Conservation (phyloP, 139 green algal species). For the Diplosphaera chodatii region DNA sequence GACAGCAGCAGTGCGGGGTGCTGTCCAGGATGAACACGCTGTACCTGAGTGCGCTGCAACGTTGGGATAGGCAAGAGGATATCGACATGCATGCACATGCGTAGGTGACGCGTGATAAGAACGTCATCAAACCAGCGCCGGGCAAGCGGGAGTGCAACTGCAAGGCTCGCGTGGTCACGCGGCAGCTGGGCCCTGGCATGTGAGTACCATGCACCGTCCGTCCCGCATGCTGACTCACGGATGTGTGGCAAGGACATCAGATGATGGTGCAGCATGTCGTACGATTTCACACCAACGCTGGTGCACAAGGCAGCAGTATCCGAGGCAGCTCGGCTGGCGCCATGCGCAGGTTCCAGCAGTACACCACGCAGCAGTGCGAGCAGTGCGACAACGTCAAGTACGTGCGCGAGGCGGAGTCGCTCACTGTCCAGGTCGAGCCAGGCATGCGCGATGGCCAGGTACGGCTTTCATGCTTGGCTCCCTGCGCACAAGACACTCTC, state of each 20-base stretch:
- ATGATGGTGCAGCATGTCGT: neutral
- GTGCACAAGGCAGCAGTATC: too few relatives aligned
- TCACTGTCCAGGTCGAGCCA: constrained; percentile 88
- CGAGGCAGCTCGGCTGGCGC: too few relatives aligned
- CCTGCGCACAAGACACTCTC: too few relatives aligned
- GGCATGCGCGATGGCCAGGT: constrained; percentile 75
- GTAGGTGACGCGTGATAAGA: constrained; percentile 89
- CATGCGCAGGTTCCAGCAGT: constrained; percentile 83
- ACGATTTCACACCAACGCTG: neutral
- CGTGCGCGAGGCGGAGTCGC: constrained; percentile 61
- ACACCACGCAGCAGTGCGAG: constrained; percentile 78
- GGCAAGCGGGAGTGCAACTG: constrained; percentile 97
- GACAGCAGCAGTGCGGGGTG: too few relatives aligned
- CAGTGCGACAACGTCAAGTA: constrained; percentile 87
- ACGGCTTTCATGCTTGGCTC: too few relatives aligned
- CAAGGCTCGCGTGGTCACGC: constrained; percentile 86
- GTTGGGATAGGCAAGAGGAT: neutral
- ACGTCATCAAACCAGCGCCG: constrained; percentile 70
- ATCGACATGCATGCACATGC: constrained; percentile 5
- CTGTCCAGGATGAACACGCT: too few relatives aligned
- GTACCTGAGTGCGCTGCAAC: too few relatives aligned
- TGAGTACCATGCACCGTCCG: neutral
- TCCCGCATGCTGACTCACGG: neutral
- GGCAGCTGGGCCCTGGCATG: constrained; percentile 95
- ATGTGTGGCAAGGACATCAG: neutral